phyloP scores from a whole-genome alignment of 805 yeast genomes.

The Yarrowia sp. region DNA sequence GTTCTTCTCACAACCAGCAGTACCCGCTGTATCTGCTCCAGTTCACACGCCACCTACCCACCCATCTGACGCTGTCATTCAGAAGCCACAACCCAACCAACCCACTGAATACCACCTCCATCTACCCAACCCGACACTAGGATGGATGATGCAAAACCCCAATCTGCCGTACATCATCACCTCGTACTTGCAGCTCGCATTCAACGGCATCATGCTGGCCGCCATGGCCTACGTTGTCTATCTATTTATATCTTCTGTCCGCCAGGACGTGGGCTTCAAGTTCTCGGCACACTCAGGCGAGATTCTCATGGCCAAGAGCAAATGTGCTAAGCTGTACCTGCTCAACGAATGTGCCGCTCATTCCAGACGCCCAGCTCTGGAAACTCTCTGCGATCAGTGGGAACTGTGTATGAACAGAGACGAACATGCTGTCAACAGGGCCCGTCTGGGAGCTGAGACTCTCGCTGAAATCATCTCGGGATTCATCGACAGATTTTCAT shows the following conservation, averaged over 20 bases:
- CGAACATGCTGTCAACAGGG: conserved; percentile 66
- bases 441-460: conserved; percentile 75
- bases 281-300: conserved; percentile 63
- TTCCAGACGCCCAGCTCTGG: conserved; percentile 77
- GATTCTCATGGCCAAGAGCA: conserved; percentile 64
- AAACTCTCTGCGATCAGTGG: conserved; percentile 70
- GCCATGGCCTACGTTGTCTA: conserved; percentile 58
- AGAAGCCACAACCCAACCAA: background rate
- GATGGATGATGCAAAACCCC: conserved; percentile 40
- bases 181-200: conserved; percentile 67
- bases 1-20: background rate
- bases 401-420: conserved; percentile 81
- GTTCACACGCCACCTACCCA: background rate
- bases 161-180: conserved; percentile 62
- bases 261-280: conserved; percentile 71
- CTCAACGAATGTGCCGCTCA: conserved; percentile 68
- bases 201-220: conserved; percentile 60
- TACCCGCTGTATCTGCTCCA: background rate
- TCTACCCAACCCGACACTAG: conserved; percentile 29
- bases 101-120: conserved; percentile 22
- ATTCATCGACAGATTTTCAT: conserved; percentile 69
- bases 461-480: conserved; percentile 80
- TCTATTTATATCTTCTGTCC: conserved; percentile 59
- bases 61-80: background rate
- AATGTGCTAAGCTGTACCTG: conserved; percentile 70